phyloP scores from a whole-genome alignment of 768 basidiomycete genomes.

The Paxillus ammoniavirescens region DNA sequence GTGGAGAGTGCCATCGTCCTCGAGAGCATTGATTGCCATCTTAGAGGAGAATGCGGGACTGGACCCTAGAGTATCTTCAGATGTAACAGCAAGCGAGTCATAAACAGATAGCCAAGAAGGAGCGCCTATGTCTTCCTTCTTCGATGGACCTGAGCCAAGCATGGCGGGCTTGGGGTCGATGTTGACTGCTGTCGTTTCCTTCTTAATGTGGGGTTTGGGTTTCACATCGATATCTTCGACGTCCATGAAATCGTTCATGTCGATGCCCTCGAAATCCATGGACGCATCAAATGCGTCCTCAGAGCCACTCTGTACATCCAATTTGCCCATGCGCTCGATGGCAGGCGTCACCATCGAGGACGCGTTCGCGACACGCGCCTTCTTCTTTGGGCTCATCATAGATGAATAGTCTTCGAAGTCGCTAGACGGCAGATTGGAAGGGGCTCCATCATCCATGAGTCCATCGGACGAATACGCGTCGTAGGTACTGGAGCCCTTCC shows the following conservation, averaged over 20 bases:
- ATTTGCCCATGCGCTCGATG: conserved; percentile 52
- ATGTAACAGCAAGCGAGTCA: conserved; percentile 62
- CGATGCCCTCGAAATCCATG: conserved; percentile 53
- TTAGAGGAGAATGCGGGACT: conserved; percentile 35
- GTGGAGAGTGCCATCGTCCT: conserved; percentile 78
- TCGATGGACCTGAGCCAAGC: conserved; percentile 22
- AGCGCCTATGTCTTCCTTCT: conserved; percentile 45
- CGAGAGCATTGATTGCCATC: conserved; percentile 58
- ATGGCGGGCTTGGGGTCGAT: conserved; percentile 15
- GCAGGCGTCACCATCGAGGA: conserved; percentile 50
- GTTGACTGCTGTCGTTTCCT: conserved; percentile 2
- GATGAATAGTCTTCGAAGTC: conserved; percentile 48
- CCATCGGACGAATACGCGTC: conserved; percentile 37
- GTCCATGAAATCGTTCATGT: conserved; percentile 57
- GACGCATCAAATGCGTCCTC: conserved; percentile 50
- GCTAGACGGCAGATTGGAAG: conserved; percentile 39
- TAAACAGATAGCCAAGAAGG: conserved; percentile 76
- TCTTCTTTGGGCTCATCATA: conserved; percentile 70
- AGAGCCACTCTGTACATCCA: conserved; percentile 56
- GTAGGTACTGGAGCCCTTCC: conserved; percentile 31
- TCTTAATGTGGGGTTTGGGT: conserved; percentile 33
- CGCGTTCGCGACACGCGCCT: conserved; percentile 42
- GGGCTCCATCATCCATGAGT: conserved; percentile 20
- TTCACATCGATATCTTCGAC: conserved; percentile 54
- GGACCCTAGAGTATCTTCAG: conserved; percentile 58